Percentiles rank a stretch among this genome's conserved stretches.
Evolutionary conservation across 805 yeast species (phyloP).

Genomic region (Starmerella davenportii): DNA sequence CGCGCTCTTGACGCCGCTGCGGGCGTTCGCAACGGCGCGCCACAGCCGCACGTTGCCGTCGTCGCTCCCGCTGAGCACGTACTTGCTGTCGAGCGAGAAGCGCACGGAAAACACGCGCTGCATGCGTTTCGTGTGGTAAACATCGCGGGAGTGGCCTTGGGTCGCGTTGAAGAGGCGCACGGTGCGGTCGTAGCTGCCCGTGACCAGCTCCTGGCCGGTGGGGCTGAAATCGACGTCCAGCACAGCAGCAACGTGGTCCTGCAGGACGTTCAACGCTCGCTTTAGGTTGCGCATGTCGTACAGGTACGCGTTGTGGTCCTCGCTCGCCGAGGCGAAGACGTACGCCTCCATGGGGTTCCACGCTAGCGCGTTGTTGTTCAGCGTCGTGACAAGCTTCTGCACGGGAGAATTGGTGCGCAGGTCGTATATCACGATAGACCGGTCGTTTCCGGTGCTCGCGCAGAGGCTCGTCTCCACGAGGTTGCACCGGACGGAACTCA

Average conservation of each 20-base stretch:
- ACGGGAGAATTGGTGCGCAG: constrained; percentile 79
- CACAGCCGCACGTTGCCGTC: constrained; percentile 90
- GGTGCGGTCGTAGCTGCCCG: constrained; percentile 90
- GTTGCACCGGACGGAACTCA: constrained; percentile 67
- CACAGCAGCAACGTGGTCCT: constrained; percentile 92
- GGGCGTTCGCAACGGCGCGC: constrained; percentile 74
- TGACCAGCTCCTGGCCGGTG: constrained; percentile 87
- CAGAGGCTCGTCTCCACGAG: constrained; percentile 74
- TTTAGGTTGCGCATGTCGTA: constrained; percentile 93
- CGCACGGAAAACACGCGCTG: constrained; percentile 76
- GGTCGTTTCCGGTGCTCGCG: constrained; percentile 73
- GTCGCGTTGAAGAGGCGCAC: constrained; percentile 56
- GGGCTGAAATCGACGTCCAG: constrained; percentile 91
- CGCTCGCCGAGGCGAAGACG: constrained; percentile 78
- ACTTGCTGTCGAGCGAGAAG: constrained; percentile 76
- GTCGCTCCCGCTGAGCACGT: constrained; percentile 79
- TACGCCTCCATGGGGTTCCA: constrained; percentile 99
- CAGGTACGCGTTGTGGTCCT: constrained; percentile 83
- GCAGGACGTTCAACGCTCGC: constrained; percentile 64
- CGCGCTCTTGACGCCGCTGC: constrained; percentile 64
- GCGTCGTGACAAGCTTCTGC: constrained; percentile 66
- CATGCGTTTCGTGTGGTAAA: constrained; percentile 95
- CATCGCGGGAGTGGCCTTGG: constrained; percentile 85
- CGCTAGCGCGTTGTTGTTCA: constrained; percentile 69
- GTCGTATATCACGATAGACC: constrained; percentile 80